These are phyloP conservation scores for Lentinula sp. DNA, from an alignment of 768 basidiomycete species.

Conservation along the genomic window DNA sequence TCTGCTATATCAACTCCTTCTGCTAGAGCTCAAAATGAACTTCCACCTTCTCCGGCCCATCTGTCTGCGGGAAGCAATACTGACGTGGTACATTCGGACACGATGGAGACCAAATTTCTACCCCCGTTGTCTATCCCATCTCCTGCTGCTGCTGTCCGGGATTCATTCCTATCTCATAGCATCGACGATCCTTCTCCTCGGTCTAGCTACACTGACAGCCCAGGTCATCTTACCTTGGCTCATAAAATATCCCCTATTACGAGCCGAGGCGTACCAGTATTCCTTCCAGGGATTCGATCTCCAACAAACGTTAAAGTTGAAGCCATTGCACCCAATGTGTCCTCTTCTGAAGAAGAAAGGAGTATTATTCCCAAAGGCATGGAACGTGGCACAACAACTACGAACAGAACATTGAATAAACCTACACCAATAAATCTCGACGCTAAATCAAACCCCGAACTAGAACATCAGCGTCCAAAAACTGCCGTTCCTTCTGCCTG, in stretches of 20 bases:
- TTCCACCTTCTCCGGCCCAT: neutral
- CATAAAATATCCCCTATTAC: constrained; percentile 31
- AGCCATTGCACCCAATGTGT: neutral
- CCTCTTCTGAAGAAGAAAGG: neutral
- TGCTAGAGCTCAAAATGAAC: neutral
- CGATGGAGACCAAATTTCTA: neutral
- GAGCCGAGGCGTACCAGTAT: constrained; percentile 29
- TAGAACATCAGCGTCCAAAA: neutral
- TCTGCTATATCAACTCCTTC: neutral
- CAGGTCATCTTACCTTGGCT: constrained; percentile 26
- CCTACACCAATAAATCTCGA: neutral
- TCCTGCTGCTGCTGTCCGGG: neutral
- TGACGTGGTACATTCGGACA: neutral
- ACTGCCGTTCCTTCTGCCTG: neutral
- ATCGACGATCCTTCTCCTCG: constrained; percentile 26
- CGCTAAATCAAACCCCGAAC: neutral
- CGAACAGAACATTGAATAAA: neutral
- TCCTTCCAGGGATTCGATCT: constrained; percentile 14
- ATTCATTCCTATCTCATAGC: constrained; percentile 15
- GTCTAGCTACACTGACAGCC: constrained; percentile 15
- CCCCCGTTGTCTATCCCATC: neutral
- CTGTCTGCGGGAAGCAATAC: neutral
- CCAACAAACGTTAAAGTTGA: neutral
- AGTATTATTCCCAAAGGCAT: neutral
- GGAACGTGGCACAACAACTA: neutral